A percentile compares a stretch with the other conserved stretches of the same genome.
Conservation (phyloP, 2,329 filamentous ascomycete species). For the Beauveria sp. region DNA sequence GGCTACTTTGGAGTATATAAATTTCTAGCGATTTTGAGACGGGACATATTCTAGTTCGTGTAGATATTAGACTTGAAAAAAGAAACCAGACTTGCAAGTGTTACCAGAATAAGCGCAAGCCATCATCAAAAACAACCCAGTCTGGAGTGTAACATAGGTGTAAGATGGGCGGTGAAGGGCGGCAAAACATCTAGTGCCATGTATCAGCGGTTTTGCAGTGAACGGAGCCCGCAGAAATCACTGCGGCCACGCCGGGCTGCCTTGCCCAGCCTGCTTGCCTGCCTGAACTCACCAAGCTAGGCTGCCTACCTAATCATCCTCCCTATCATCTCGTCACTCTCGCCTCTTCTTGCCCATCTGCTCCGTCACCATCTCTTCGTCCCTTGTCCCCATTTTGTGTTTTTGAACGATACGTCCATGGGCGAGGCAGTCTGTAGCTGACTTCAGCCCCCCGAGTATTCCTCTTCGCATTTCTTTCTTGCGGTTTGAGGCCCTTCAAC, state of each 20-base stretch:
- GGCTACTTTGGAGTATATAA: not conserved
- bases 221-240: not conserved
- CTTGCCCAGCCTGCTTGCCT: not conserved
- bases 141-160: no score
- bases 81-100: no score
- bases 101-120: no score
- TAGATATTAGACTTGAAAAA: no score
- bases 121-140: no score
- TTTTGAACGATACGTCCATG: not conserved
- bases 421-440: not conserved
- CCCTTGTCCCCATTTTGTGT: not conserved
- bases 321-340: conserved; percentile 3
- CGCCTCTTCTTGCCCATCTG: conserved; percentile 3
- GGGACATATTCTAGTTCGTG: not conserved
- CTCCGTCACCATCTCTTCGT: not conserved
- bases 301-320: conserved; percentile 3
- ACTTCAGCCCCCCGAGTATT: no score
- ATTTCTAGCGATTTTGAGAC: not conserved
- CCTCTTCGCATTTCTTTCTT: not conserved
- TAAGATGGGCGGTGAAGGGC: not conserved
- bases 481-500: not conserved
- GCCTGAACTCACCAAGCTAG: not conserved
- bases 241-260: not conserved
- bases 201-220: not conserved
- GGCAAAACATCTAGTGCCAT: not conserved